Base-by-base conservation (phyloP, 2,329 filamentous ascomycete species). In the Penicillium rolfsii region DNA sequence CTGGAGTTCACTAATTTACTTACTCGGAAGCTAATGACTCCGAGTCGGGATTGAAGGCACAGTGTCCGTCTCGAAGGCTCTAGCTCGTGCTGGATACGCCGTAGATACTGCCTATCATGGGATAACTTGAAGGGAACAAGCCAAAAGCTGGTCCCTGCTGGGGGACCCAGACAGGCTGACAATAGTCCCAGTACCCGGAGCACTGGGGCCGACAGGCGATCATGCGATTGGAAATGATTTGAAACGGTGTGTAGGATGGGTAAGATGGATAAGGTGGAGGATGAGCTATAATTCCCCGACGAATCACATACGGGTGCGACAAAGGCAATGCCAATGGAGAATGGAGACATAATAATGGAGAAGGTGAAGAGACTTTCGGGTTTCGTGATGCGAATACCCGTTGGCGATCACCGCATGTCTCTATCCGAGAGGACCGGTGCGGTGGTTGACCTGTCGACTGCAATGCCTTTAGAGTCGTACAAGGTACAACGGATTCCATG, bases 351-450 rank as follows among this genome's bases (percentile, higher is more conserved):
- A 22, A 22, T 22, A 45, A 46, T 55, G 12, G 22, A 40, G 50
- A 7, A 11, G 11, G 11, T 45, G 26, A 28, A 28, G 22, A 24
- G 50, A 5, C 49, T 41, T n/a, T 24, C 49, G 33, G 49, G 24
- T 16, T 53, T 54, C 54, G 54, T 26, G 49, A 63, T 69, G 67
- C 57, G 61, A 60, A 59, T 64, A 64, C 64, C 64, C 65, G 67
- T 70, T 68, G 65, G 49, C 64, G 67, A 69, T 67, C 67, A 59
- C 52, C 35, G 38, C 36, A 64, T 64, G 64, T 36, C 55, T 36
- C 48, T 62, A 61, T 61, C 65, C 62, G 65, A 55, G 19, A 38
- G 41, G 40, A 43, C 43, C n/a, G 52, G 22, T 45, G 22, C 36
- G 38, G 52, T 33, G 40, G 14, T 55, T 53, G 63, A 66, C 46